A percentile compares a stretch with the other conserved stretches of the same genome.
Evolutionary conservation across 202 grass and related monocot genomes (phyloP).

Genomic region (Dendrocalamus latiflorus): DNA sequence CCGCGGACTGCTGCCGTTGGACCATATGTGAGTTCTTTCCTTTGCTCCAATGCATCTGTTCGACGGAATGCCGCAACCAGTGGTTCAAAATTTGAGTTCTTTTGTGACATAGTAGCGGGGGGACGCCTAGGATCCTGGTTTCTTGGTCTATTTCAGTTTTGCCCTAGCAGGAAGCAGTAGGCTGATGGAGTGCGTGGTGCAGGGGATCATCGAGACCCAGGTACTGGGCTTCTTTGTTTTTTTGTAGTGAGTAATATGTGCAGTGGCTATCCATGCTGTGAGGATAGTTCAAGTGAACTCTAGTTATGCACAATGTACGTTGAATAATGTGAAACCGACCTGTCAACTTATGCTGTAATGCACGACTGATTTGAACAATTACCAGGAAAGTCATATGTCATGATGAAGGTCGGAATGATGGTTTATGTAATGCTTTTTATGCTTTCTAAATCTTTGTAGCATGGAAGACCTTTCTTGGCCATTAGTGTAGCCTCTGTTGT

Average conservation of each 20-base stretch:
- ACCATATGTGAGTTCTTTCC: background rate
- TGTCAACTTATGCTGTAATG: background rate
- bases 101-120: background rate
- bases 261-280: background rate
- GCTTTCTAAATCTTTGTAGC: background rate
- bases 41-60: background rate
- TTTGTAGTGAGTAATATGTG: background rate
- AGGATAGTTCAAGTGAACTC: background rate
- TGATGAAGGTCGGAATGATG: background rate
- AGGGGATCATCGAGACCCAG: slow-evolving; percentile 92
- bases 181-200: slow-evolving; percentile 76
- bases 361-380: background rate
- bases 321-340: background rate
- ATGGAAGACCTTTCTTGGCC: background rate
- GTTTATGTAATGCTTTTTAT: background rate
- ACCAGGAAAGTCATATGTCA: background rate
- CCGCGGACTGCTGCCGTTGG: background rate
- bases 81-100: background rate
- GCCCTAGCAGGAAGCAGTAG: background rate
- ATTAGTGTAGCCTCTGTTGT: background rate
- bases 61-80: background rate
- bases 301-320: background rate
- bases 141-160: background rate
- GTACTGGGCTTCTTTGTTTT: background rate
- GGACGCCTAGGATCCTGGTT: background rate